Base-by-base conservation (phyloP, 2,329 filamentous ascomycete species). In the Trichoderma sp. region DNA sequence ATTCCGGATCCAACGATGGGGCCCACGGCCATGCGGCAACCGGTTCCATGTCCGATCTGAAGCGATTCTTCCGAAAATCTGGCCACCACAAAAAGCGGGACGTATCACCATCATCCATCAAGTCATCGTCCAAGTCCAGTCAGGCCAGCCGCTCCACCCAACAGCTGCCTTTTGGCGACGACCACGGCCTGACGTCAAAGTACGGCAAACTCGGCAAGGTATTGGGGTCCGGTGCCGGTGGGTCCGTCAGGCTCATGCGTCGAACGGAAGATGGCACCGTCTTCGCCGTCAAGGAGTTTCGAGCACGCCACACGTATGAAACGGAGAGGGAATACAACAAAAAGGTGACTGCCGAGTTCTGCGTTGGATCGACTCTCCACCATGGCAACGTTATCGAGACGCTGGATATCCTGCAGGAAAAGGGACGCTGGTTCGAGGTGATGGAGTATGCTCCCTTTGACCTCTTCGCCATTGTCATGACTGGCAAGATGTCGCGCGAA, bases 381-480 rank as follows among this genome's bases (percentile, higher is more conserved):
- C 97, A 99, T 81, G 96, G 97, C 80, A 99, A 99, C 83, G 95
- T 99, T 79, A 98, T 99, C 80, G 97, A 99, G 84, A 98, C 97
- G 1, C 89, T 99, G 78, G 97, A 99, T 83, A 97, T 99, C 77
- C 91, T 99, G 12, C 94, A 97, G 79, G 97, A 99, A 85, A 97
- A 96, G 84, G 92, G 91, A 68, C 95, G 93, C 78, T 99, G 97
- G 95, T 99, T 95, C 81, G 96, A 98, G 82, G 97, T 99, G 59
- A 99, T 99, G 97, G 97, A 99, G 82, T 99, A 97, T 81, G 97
- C 95, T 12, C 97, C 97, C 0, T 99, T 89, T 81, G 97, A 99
- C 83, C 89, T 99, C 35, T 99, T 99, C 83, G 97, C 97, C 14
- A 98, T 97, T 78, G 97, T 99, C 79, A 99, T 99, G 97, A 98